phyloP scores from a whole-genome alignment of 2,329 filamentous ascomycete genomes.

The Pyricularia sp. region DNA sequence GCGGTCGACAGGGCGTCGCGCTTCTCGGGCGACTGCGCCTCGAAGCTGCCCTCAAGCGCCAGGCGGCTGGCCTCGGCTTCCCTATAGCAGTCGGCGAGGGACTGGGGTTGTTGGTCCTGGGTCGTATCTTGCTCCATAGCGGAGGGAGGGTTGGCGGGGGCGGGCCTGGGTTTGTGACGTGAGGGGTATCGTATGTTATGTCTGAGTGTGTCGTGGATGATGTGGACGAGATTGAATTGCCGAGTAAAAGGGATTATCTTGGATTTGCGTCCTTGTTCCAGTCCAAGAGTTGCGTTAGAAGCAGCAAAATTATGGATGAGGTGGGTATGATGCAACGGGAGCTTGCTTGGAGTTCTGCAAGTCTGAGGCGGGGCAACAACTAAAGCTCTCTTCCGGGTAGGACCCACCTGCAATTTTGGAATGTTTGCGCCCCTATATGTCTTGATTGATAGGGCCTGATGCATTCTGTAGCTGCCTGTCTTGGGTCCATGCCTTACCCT shows the following conservation, averaged over 20 bases:
- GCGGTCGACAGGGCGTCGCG: constrained; percentile 57
- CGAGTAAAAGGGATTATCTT: neutral
- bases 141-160: neutral
- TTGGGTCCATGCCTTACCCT: too few species aligned
- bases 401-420: neutral
- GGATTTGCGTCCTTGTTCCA: neutral
- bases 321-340: neutral
- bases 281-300: too few species aligned
- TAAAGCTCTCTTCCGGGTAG: neutral
- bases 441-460: neutral
- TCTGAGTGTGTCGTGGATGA: neutral
- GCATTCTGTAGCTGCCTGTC: neutral
- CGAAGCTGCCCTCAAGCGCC: constrained; percentile 52
- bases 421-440: neutral
- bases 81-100: constrained; percentile 21
- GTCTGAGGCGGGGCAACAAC: neutral
- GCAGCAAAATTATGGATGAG: neutral
- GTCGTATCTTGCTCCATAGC: constrained; percentile 1
- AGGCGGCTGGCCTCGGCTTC: constrained; percentile 41
- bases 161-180: too few species aligned
- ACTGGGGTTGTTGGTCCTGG: constrained; percentile 25
- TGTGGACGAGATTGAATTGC: neutral
- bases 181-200: neutral
- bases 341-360: neutral
- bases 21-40: constrained; percentile 57